Conservation (phyloP, 306 rosid genomes). For the Corylus americana region DNA sequence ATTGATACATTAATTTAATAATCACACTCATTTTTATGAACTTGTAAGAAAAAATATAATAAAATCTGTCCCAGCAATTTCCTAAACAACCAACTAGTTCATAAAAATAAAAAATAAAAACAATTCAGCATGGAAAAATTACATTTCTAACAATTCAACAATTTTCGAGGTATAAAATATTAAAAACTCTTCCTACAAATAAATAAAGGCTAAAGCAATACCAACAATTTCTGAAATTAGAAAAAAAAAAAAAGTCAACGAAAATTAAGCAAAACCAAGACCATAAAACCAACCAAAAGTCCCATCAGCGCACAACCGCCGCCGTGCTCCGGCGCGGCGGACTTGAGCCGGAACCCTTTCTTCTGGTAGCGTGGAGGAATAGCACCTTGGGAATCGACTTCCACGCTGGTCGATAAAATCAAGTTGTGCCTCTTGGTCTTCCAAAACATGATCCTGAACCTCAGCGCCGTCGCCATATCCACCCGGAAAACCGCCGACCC, state of each 20-base stretch:
- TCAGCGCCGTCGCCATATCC: conserved; percentile 54
- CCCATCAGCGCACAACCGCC: conserved; percentile 33
- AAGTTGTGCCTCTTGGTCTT: conserved; percentile 52
- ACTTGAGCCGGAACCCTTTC: conserved; percentile 52
- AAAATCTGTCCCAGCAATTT: no score
- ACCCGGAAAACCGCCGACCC: conserved; percentile 41
- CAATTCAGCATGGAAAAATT: no score
- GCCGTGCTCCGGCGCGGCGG: conserved; percentile 39
- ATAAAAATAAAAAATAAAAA: no score
- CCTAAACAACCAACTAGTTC: no score
- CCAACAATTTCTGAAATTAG: not conserved
- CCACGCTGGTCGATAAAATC: conserved; percentile 53
- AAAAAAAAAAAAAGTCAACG: not conserved
- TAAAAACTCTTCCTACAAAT: no score
- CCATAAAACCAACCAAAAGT: conserved; percentile 25
- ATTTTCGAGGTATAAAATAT: no score
- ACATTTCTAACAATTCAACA: no score
- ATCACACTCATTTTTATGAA: no score
- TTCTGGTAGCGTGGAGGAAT: not conserved
- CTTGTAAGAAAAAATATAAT: no score
- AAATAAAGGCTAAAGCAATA: no score
- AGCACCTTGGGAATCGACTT: conserved; percentile 34
- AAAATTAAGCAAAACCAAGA: conserved; percentile 27
- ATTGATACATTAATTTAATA: no score
- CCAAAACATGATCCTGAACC: conserved; percentile 75